Evolutionary conservation across 768 basidiomycete genomes (phyloP).

Genomic region (Kwoniella dendrophila): DNA sequence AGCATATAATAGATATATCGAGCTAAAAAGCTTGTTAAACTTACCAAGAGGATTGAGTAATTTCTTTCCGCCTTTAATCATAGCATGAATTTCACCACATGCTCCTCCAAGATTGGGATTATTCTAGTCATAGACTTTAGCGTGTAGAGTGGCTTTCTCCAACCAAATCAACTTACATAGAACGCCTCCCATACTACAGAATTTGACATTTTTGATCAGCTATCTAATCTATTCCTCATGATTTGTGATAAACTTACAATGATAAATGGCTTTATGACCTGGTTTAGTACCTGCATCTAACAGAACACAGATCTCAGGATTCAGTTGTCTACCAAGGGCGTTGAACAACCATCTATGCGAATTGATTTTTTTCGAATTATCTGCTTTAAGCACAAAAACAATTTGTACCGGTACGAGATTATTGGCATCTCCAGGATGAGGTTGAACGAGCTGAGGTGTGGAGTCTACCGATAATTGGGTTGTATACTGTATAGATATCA

Average conservation of each 20-base stretch:
- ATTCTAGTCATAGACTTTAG: slow-evolving; percentile 47
- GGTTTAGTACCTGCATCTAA: slow-evolving; percentile 55
- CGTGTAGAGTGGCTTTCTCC: neutral
- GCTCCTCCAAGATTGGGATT: slow-evolving; percentile 51
- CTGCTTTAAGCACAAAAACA: slow-evolving; percentile 84
- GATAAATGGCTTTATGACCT: slow-evolving; percentile 47
- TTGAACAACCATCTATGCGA: slow-evolving; percentile 55
- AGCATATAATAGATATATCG: neutral
- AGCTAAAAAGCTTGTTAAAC: neutral
- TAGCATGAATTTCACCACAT: slow-evolving; percentile 49
- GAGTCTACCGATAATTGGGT: slow-evolving; percentile 93
- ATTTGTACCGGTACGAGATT: slow-evolving; percentile 63
- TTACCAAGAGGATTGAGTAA: slow-evolving; percentile 45
- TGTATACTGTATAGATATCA: slow-evolving; percentile 70
- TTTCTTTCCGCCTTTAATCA: slow-evolving; percentile 45
- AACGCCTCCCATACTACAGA: slow-evolving; percentile 55
- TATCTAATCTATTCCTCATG: neutral
- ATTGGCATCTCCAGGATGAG: slow-evolving; percentile 84
- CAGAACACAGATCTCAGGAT: slow-evolving; percentile 53
- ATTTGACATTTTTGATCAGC: neutral
- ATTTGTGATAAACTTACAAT: slow-evolving; percentile 57
- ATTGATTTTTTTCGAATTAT: slow-evolving; percentile 55
- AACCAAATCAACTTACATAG: slow-evolving; percentile 40
- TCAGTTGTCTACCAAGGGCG: slow-evolving; percentile 49
- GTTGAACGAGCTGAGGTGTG: slow-evolving; percentile 85